These are phyloP conservation scores for Tetrapisispora iriomotensis DNA, from an alignment of 805 yeast genomes.

Conservation along the genomic window DNA sequence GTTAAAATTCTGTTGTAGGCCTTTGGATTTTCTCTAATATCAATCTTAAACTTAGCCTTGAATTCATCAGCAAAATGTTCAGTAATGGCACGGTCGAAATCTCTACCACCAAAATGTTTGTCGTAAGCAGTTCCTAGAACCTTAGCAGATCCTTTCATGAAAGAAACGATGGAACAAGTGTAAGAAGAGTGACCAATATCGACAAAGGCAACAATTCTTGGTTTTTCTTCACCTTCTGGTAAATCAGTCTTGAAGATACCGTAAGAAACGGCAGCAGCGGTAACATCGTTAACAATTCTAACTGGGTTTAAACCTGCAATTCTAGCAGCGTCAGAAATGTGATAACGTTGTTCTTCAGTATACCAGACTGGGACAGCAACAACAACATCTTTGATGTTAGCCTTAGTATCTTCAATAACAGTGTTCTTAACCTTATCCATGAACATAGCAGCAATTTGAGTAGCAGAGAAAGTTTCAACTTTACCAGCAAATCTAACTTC, in stretches of 20 bases:
- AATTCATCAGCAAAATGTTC: slow-evolving; percentile 89
- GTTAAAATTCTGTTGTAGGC: slow-evolving; percentile 86
- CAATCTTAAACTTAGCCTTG: slow-evolving; percentile 83
- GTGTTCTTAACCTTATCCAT: slow-evolving; percentile 79
- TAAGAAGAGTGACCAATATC: slow-evolving; percentile 95
- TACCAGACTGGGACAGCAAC: slow-evolving; percentile 95
- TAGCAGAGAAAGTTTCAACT: slow-evolving; percentile 66
- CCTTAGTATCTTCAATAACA: slow-evolving; percentile 67
- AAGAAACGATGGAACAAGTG: slow-evolving; percentile 78
- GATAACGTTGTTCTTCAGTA: slow-evolving; percentile 92
- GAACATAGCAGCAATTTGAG: slow-evolving; percentile 91
- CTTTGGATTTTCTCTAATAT: slow-evolving; percentile 82
- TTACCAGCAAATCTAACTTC: slow-evolving; percentile 78
- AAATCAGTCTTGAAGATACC: slow-evolving; percentile 95
- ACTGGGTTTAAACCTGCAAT: slow-evolving; percentile 96
- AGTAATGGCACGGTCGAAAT: slow-evolving; percentile 85
- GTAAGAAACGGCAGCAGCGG: slow-evolving; percentile 98
- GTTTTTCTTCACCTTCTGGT: slow-evolving; percentile 70
- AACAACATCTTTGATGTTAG: slow-evolving; percentile 72
- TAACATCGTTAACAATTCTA: slow-evolving; percentile 90
- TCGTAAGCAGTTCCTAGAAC: slow-evolving; percentile 83
- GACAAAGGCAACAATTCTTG: slow-evolving; percentile 80
- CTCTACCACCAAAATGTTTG: slow-evolving; percentile 96
- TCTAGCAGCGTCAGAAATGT: slow-evolving; percentile 85
- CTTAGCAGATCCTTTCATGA: slow-evolving; percentile 92